Evolutionary conservation across 1,284 basidiomycete genomes (phyloP).

Genomic region (Cutaneotrichosporon sp.): DNA sequence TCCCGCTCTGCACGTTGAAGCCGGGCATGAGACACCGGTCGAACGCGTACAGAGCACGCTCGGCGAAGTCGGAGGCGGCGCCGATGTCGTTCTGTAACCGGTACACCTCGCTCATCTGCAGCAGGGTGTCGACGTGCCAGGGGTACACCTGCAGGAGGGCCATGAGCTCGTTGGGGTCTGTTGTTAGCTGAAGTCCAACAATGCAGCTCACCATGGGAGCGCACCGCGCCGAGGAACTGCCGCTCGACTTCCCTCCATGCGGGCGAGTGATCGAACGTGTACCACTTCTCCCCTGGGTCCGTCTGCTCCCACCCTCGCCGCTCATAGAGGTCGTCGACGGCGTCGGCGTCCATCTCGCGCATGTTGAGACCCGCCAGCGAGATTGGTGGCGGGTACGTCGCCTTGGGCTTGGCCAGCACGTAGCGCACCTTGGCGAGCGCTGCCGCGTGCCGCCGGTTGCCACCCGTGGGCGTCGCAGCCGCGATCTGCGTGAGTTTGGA

Average conservation of each 20-base stretch:
- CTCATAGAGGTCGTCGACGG: slow-evolving; percentile 57
- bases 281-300: slow-evolving; percentile 68
- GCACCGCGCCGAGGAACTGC: slow-evolving; percentile 75
- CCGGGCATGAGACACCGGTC: slow-evolving; percentile 80
- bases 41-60: slow-evolving; percentile 83
- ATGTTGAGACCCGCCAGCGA: slow-evolving; percentile 64
- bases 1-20: slow-evolving; percentile 77
- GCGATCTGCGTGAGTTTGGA: slow-evolving; percentile 35
- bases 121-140: slow-evolving; percentile 87
- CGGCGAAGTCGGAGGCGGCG: slow-evolving; percentile 78
- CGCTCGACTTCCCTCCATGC: slow-evolving; percentile 76
- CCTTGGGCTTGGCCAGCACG: slow-evolving; percentile 49
- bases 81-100: slow-evolving; percentile 82
- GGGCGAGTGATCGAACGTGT: slow-evolving; percentile 80
- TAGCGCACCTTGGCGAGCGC: slow-evolving; percentile 36
- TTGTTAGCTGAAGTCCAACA: background rate
- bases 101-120: slow-evolving; percentile 76
- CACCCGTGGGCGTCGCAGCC: slow-evolving; percentile 30
- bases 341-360: slow-evolving; percentile 61
- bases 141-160: slow-evolving; percentile 57
- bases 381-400: slow-evolving; percentile 54
- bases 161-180: slow-evolving; percentile 57
- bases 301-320: slow-evolving; percentile 56
- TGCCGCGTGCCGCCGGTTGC: slow-evolving; percentile 32
- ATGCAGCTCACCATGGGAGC: slow-evolving; percentile 67